Evolutionary conservation across 164 flowering plant species (phyloP).

Genomic region (Cinnamomum chago): DNA sequence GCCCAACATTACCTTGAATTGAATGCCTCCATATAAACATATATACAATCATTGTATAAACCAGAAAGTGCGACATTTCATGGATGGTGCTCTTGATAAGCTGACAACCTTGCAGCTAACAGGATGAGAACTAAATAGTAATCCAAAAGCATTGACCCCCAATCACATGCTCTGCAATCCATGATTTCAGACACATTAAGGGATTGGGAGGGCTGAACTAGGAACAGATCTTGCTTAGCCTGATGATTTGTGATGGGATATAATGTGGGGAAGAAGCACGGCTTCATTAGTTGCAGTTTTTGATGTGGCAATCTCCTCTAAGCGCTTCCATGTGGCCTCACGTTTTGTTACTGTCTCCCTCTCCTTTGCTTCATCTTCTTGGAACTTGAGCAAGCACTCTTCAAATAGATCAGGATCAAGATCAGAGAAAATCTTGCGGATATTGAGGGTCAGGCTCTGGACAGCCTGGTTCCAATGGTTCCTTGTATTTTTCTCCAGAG

Average conservation of each 20-base stretch:
- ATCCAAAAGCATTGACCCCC: constrained; percentile 9
- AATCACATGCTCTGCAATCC: constrained; percentile 8
- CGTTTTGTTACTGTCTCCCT: constrained; percentile 39
- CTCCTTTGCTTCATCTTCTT: constrained; percentile 52
- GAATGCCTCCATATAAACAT: constrained; percentile 11
- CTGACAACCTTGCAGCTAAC: constrained; percentile 14
- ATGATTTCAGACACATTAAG: constrained; percentile 6
- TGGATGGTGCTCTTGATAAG: constrained; percentile 18
- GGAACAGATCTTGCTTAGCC: constrained; percentile 14
- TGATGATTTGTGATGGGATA: constrained; percentile 12
- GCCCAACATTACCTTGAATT: not conserved
- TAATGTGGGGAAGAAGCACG: constrained; percentile 34
- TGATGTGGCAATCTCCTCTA: constrained; percentile 63
- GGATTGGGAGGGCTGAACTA: constrained; percentile 7
- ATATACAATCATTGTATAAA: constrained; percentile 23
- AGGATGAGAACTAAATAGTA: constrained; percentile 9
- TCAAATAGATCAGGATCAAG: constrained; percentile 58
- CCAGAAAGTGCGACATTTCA: constrained; percentile 13
- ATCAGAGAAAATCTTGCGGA: constrained; percentile 73
- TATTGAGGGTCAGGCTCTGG: constrained; percentile 63
- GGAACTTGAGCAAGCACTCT: constrained; percentile 58
- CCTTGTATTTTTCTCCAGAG: constrained; percentile 60
- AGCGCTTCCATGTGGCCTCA: constrained; percentile 58
- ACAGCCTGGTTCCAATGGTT: constrained; percentile 85
- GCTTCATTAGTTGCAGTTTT: constrained; percentile 46